Evolutionary conservation across 2,329 filamentous ascomycete species (phyloP), one percentile per base, ranked within the genome.

Genomic region (Fusarium multiceps): DNA sequence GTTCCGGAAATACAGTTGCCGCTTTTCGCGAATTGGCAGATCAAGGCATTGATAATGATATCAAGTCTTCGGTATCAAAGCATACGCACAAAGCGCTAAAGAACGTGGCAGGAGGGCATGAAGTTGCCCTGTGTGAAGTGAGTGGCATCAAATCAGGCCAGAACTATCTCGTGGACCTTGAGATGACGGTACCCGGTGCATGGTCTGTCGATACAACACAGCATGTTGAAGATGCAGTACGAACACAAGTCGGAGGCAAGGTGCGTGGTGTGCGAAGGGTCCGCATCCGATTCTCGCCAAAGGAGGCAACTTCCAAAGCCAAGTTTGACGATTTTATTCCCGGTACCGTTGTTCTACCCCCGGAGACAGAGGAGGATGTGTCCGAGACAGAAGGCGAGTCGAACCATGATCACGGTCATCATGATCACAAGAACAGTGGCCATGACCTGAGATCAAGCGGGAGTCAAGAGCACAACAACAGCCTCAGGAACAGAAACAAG

Each of bases 91-190:
- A 87, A 72, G 88, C 87, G 6, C 80, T 96, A 21, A 81, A 81
- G 18, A 82, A 83, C 8, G 75, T 91, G 21, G 79, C 79, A 54
- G 82, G 86, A 53, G 83, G 87, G 50, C 82, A 87, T 49, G 82
- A 89, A 57, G 86, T 94, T 11, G 89, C 93, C 75, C 82, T 98
- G 47, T 88, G 91, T 46, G 91, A 93, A 46, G 87, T 98, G 5
- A 92, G 93, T 70, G 96, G 96, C 57, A 87, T 97, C 81, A 99
- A 99, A 82, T 96, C 93, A 6, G 96, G 96, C 30, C 96, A 98
- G 80, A 99, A 98, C 82, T 98, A 97, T 78, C 85, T 98, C 30
- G 90, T 98, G 73, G 96, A 98, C 74, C 80, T 99, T 10, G 94
- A 97, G 79, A 82, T 98, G 66, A 92, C 89, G 3, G 92, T 97